Base-by-base conservation (phyloP, 2,329 filamentous ascomycete species). In the Ophiostoma himal-ulmi region DNA sequence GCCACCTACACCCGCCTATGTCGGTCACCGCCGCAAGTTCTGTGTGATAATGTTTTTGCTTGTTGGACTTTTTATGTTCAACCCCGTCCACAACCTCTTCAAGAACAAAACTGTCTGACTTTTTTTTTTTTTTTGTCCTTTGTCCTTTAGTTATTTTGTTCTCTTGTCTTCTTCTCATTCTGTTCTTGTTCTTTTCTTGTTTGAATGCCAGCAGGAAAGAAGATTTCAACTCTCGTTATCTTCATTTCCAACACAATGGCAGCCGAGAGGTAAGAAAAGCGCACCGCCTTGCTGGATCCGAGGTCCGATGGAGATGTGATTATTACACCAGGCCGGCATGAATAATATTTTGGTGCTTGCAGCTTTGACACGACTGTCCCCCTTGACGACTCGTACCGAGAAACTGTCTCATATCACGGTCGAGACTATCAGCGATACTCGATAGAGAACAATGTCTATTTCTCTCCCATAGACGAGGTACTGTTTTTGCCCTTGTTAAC, bases 401-500 rank as follows among this genome's bases (percentile, higher is more conserved):
- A 89, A 75, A 88, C 85, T 5, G 79, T 90, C 71, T 81, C 82
- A 20, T 81, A 89, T 74, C 82, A 89, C 77, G 88, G 87, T 72
- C 84, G 91, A 76, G 83, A 84, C 66, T 93, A 88, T 77, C 90
- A 93, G 74, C 84, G 84, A 76, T 88, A 89, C 79, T 85, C 90
- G 26, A 78, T 92, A 69, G 83, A 88, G 39, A 87, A 89, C 74
- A 82, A 82, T 48, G 84, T 87, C 73, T 91, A 91, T 77, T 89
- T 91, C 75, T 86, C 82, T 65, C 91, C 91, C 10, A 82, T 91
- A 71, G 91, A 93, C 76, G 89, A 92, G 83, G 91, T 91, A 82
- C 36, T 41, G 36, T 65, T 14, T 10, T 1, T 13, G 5, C 62
- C 20, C 34, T 36, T n/a, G 52, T 10, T 57, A 57, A 26, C 52